Base-by-base conservation (phyloP, 805 yeast genomes). In the Vanderwaltozyma tropicalis region DNA sequence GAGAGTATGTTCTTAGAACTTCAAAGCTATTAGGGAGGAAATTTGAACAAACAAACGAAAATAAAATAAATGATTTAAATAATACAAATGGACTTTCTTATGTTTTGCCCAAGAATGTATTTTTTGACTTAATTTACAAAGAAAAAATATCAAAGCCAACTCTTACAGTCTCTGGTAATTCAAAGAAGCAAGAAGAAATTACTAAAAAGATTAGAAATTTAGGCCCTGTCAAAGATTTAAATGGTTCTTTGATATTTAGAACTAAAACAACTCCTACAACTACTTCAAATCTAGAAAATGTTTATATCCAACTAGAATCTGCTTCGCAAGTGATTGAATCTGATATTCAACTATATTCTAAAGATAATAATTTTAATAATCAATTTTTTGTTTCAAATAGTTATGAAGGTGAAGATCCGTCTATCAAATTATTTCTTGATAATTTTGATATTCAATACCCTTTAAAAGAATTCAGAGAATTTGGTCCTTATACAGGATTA, bases 371-470 rank as follows among this genome's bases (percentile, higher is more conserved):
- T 12, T 57, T 27, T 51, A 62, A 14, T 55, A 65, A 62, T 2
- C 25, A 42, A 12, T 55, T 48, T 27, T 57, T 60, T 14, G 55
- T 72, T 15, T 61, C 60, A 28, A 77, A 74, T 48, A 79, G 80
- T 48, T 86, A 85, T 52, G 67, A 64, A 2, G 95, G 95, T 0
- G 60, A 64, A 19, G 79, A 81, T 49, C 78, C 78, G 1, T 76
- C 73, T 41, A 74, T 87, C 24, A 50, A 71, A 36, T 68, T 70
- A 30, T 80, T 71, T 49, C 63, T 87, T 36, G 62, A 66, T 10
- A 67, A 65, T 13, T 64, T 78, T 16, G 64, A 64, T 15, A 67
- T 78, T 38, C 76, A 71, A 28, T 82, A 86, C 0, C 62, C 71
- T 0, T 52, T 79, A 37, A 69, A 68, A 31, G 78, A 77, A 36